phyloP scores from a whole-genome alignment of 2,329 filamentous ascomycete genomes.

The Bertia moriformis region DNA sequence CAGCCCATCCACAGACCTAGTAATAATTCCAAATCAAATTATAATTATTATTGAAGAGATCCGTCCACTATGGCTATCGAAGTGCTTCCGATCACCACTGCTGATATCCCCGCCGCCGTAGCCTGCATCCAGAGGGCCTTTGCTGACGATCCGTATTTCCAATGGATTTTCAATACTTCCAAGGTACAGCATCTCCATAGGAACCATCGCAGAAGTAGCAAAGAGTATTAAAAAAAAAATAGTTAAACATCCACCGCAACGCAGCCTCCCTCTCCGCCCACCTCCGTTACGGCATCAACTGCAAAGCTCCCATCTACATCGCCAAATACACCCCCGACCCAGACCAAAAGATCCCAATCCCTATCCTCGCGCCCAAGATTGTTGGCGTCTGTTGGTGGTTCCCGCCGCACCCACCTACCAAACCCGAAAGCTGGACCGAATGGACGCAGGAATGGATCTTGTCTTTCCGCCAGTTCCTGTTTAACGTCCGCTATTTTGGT shows the following conservation, averaged over 20 bases:
- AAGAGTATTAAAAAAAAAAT: not conserved
- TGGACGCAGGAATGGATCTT: conserved; percentile 36
- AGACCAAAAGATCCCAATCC: not conserved
- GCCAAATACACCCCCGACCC: conserved; percentile 11
- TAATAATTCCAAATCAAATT: not conserved
- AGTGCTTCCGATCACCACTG: conserved; percentile 12
- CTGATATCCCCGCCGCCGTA: conserved; percentile 40
- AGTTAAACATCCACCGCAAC: conserved; percentile 35
- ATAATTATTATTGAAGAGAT: not conserved
- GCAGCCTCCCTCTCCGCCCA: conserved; percentile 36
- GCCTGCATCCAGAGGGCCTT: conserved; percentile 44
- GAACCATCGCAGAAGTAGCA: not conserved
- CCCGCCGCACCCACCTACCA: conserved; percentile 22
- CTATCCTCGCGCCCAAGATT: conserved; percentile 13
- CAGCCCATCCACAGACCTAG: conserved; percentile 1
- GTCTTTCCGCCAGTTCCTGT: conserved; percentile 35
- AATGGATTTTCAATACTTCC: conserved; percentile 36
- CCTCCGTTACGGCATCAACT: conserved; percentile 41
- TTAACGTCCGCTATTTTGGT: conserved; percentile 35
- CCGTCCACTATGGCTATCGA: not conserved
- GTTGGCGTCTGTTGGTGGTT: conserved; percentile 45
- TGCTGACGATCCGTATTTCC: conserved; percentile 37
- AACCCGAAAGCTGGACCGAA: conserved; percentile 29
- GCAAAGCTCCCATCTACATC: conserved; percentile 39
- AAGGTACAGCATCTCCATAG: conserved; percentile 11